phyloP scores from a whole-genome alignment of 345 rosid species.

The Salix exigua region DNA sequence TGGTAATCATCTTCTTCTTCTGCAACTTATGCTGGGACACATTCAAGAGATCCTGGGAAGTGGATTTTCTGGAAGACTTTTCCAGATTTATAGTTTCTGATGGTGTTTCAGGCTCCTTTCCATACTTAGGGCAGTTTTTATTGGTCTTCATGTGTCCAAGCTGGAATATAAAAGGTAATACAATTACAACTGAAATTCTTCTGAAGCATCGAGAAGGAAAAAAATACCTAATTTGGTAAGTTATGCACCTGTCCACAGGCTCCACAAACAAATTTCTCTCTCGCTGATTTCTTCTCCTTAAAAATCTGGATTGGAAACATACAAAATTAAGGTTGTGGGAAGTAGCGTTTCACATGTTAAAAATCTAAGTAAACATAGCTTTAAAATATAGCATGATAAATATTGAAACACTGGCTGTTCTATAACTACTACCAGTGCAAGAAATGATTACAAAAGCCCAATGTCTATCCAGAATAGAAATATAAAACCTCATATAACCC shows the following conservation, averaged over 20 bases:
- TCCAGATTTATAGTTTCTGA: slow-evolving; percentile 50
- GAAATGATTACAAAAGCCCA: not conserved
- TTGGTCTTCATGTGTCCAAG: slow-evolving; percentile 99
- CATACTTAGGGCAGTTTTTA: slow-evolving; percentile 88
- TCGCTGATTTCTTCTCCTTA: slow-evolving; percentile 93
- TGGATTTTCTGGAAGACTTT: slow-evolving; percentile 51
- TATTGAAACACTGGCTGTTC: not conserved
- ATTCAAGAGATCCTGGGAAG: slow-evolving; percentile 47
- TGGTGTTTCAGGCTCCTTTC: slow-evolving; percentile 71
- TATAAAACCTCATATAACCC: not conserved
- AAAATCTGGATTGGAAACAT: slow-evolving; percentile 39
- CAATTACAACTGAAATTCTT: slow-evolving; percentile 6
- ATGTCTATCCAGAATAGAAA: not conserved
- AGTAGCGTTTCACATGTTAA: not conserved
- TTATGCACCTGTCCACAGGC: slow-evolving; percentile 88
- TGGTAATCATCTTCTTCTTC: slow-evolving; percentile 54
- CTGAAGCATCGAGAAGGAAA: not conserved
- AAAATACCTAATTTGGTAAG: slow-evolving; percentile 3
- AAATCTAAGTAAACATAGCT: not conserved
- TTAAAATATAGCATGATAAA: not conserved
- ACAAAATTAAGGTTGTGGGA: not conserved
- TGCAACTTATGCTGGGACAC: slow-evolving; percentile 50
- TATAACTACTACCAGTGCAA: not conserved
- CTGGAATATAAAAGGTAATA: slow-evolving; percentile 40
- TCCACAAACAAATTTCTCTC: slow-evolving; percentile 91